These are phyloP conservation scores for Colletotrichum nymphaeae DNA, from an alignment of 2,329 filamentous ascomycete genomes.

Conservation along the genomic window DNA sequence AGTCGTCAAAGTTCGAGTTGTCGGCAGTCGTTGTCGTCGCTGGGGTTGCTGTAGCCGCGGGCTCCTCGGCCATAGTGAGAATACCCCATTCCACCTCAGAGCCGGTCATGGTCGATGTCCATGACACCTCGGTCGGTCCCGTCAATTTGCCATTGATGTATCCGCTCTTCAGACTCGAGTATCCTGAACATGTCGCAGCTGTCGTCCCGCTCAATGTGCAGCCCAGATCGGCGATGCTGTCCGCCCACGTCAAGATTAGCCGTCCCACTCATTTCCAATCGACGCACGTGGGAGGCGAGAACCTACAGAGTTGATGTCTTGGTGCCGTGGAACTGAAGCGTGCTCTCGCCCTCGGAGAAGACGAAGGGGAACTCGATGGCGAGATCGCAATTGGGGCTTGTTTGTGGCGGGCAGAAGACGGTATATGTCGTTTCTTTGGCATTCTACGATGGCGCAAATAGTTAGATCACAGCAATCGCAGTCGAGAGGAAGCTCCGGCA, in stretches of 20 bases:
- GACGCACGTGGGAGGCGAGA: not conserved
- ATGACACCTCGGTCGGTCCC: constrained; percentile 56
- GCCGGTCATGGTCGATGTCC: constrained; percentile 57
- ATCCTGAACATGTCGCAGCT: constrained; percentile 60
- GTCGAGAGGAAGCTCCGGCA: not conserved
- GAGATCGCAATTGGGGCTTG: constrained; percentile 54
- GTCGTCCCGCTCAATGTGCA: constrained; percentile 56
- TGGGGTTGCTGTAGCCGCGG: constrained; percentile 41
- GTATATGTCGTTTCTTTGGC: constrained; percentile 57
- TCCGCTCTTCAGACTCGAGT: constrained; percentile 55
- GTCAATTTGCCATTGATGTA: constrained; percentile 51
- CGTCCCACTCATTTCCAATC: not conserved
- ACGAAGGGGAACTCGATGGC: constrained; percentile 59
- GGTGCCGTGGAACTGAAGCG: constrained; percentile 56
- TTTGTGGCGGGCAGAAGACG: constrained; percentile 58
- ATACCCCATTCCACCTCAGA: constrained; percentile 56
- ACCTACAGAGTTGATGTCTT: constrained; percentile 56
- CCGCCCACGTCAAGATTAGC: not conserved
- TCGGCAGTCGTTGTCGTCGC: constrained; percentile 7
- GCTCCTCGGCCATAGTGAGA: constrained; percentile 54
- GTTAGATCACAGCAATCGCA: constrained; percentile 11
- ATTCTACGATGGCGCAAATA: constrained; percentile 44
- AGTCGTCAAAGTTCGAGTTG: constrained; percentile 33
- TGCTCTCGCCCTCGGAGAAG: constrained; percentile 57
- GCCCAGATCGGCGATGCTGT: constrained; percentile 56